A percentile compares a stretch with the other conserved stretches of the same genome.
Evolutionary conservation across 495 filamentous ascomycete species (phyloP).

Genomic region (Hyaloscypha finlandica): DNA sequence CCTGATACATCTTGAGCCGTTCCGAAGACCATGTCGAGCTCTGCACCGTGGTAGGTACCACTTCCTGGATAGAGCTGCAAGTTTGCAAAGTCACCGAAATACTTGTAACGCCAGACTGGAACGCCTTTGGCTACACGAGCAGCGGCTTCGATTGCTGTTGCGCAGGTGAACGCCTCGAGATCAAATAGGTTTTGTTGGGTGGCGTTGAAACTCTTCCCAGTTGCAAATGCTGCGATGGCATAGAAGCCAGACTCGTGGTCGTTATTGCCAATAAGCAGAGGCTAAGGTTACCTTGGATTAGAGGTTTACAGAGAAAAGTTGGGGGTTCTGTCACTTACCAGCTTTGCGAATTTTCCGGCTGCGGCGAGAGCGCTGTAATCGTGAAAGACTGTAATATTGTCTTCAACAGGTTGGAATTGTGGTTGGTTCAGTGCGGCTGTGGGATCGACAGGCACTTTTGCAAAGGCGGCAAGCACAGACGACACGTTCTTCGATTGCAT

Average conservation of each 20-base stretch:
- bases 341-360: constrained; percentile 32
- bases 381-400: constrained; percentile 45
- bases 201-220: constrained; percentile 30
- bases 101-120: constrained; percentile 52
- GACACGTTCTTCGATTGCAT: constrained; percentile 41
- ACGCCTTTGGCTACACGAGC: constrained; percentile 35
- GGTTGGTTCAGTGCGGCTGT: constrained; percentile 3
- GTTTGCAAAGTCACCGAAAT: constrained; percentile 49
- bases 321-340: constrained; percentile 1
- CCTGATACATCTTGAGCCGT: background rate
- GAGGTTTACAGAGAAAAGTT: constrained; percentile 23
- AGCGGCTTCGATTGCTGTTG: constrained; percentile 35
- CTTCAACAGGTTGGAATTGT: constrained; percentile 46
- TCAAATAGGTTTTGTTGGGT: constrained; percentile 39
- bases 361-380: constrained; percentile 39
- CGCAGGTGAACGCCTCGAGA: constrained; percentile 46
- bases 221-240: constrained; percentile 1
- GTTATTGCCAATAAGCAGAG: constrained; percentile 45
- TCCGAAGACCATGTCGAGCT: constrained; percentile 26
- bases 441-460: constrained; percentile 34
- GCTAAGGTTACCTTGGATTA: constrained; percentile 25
- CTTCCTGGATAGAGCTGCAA: constrained; percentile 41
- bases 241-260: constrained; percentile 48
- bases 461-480: constrained; percentile 37
- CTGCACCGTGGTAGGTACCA: constrained; percentile 47